These are phyloP conservation scores for Salix exigua DNA, from an alignment of 345 rosid genomes.

Conservation along the genomic window DNA sequence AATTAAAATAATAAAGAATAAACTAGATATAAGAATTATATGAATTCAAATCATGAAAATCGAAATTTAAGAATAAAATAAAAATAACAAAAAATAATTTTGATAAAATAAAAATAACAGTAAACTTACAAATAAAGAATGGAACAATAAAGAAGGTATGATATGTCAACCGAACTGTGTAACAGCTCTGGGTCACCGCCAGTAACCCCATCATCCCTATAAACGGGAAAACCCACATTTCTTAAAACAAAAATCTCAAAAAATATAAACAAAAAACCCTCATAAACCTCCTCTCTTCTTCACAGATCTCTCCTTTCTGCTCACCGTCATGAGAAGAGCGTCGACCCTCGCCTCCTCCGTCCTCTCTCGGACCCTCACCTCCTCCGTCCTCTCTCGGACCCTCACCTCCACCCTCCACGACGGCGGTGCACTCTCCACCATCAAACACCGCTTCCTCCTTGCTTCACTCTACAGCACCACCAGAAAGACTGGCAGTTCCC, in stretches of 20 bases:
- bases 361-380: slow-evolving; percentile 33
- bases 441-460: slow-evolving; percentile 15
- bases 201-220: neutral
- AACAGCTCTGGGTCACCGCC: no score
- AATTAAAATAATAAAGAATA: no score
- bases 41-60: no score
- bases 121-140: no score
- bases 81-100: no score
- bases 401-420: slow-evolving; percentile 19
- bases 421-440: slow-evolving; percentile 9
- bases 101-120: no score
- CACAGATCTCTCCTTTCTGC: neutral
- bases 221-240: neutral
- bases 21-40: no score
- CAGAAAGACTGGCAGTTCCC: slow-evolving; percentile 19
- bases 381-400: slow-evolving; percentile 23
- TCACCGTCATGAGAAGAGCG: slow-evolving; percentile 39
- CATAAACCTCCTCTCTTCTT: neutral
- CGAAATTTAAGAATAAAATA: no score
- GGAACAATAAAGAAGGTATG: no score
- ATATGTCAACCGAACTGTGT: no score
- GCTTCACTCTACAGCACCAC: slow-evolving; percentile 34
- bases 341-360: slow-evolving; percentile 28
- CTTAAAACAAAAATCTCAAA: neutral
- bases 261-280: neutral